A percentile compares a stretch with the other conserved stretches of the same genome.
These are phyloP conservation scores for Pleurotus platypus DNA, from an alignment of 768 basidiomycete genomes.

Conservation along the genomic window DNA sequence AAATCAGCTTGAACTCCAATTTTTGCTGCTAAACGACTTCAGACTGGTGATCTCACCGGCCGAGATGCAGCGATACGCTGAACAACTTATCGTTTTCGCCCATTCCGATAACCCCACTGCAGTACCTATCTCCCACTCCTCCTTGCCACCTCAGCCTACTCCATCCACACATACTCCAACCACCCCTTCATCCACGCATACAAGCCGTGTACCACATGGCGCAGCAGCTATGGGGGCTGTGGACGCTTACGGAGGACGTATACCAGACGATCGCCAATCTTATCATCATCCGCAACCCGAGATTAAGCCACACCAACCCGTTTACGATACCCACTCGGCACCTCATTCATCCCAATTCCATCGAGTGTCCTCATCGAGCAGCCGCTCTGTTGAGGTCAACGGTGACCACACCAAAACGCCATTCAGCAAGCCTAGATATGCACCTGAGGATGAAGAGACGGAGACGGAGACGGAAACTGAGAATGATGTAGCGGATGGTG, in stretches of 20 bases:
- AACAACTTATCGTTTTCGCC: conserved; percentile 78
- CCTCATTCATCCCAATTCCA: neutral
- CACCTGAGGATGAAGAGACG: conserved; percentile 19
- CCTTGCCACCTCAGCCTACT: conserved; percentile 19
- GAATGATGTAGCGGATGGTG: conserved; percentile 49
- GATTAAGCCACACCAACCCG: conserved; percentile 10
- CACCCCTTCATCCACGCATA: conserved; percentile 11
- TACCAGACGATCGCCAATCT: conserved; percentile 28
- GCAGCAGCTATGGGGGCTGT: conserved; percentile 49
- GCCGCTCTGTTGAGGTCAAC: neutral
- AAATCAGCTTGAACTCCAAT: conserved; percentile 96
- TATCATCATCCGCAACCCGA: neutral
- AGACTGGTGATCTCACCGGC: conserved; percentile 78
- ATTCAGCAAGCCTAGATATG: neutral
- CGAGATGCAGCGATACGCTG: conserved; percentile 95
- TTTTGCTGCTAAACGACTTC: conserved; percentile 95
- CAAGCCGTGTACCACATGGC: neutral
- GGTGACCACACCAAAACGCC: neutral
- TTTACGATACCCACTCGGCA: neutral
- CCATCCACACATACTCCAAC: conserved; percentile 13
- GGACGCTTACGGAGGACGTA: conserved; percentile 44
- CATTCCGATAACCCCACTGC: conserved; percentile 25
- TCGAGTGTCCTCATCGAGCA: neutral
- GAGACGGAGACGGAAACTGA: conserved; percentile 37
- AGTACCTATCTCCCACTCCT: conserved; percentile 12